Percentiles rank a stretch among this genome's conserved stretches.
phyloP scores from a whole-genome alignment of 352 stramenopile genomes.

The Pythium grandisporangium region DNA sequence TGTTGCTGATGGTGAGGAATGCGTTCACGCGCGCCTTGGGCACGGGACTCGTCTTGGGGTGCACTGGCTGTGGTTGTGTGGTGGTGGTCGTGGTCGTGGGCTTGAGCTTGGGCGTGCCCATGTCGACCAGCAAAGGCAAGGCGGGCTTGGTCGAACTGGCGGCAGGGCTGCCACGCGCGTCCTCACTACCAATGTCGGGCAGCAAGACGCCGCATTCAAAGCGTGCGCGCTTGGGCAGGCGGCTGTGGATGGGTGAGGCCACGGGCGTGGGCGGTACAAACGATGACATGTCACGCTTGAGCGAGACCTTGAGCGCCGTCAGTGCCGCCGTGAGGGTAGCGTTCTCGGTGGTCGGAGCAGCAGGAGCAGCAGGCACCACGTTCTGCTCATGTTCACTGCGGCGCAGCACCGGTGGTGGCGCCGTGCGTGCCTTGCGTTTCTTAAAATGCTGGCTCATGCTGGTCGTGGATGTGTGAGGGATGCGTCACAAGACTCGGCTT shows the following conservation, averaged over 20 bases:
- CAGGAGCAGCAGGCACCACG: conserved; percentile 2
- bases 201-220: conserved; percentile 32
- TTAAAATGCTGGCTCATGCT: conserved; percentile 60
- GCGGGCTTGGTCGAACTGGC: too few relatives aligned
- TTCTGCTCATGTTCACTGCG: conserved; percentile 4
- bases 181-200: too few relatives aligned
- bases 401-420: conserved; percentile 9
- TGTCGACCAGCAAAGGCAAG: too few relatives aligned
- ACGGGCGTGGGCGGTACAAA: conserved; percentile 63
- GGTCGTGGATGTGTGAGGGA: conserved; percentile 3
- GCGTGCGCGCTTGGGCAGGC: conserved; percentile 41
- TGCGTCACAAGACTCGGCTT: too few relatives aligned
- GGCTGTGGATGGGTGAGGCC: conserved; percentile 44
- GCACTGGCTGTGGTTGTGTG: too few relatives aligned
- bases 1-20: conserved; percentile 59
- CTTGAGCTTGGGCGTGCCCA: conserved; percentile 11
- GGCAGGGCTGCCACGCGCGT: too few relatives aligned
- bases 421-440: conserved; percentile 51
- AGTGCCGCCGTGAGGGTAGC: conserved; percentile 46
- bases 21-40: conserved; percentile 31
- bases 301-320: conserved; percentile 62
- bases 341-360: conserved; percentile 19
- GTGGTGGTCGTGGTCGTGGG: too few relatives aligned
- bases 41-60: conserved; percentile 19
- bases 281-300: conserved; percentile 63